These are phyloP conservation scores for Pleodorina starrii DNA, from an alignment of 139 green algal genomes.

Conservation along the genomic window DNA sequence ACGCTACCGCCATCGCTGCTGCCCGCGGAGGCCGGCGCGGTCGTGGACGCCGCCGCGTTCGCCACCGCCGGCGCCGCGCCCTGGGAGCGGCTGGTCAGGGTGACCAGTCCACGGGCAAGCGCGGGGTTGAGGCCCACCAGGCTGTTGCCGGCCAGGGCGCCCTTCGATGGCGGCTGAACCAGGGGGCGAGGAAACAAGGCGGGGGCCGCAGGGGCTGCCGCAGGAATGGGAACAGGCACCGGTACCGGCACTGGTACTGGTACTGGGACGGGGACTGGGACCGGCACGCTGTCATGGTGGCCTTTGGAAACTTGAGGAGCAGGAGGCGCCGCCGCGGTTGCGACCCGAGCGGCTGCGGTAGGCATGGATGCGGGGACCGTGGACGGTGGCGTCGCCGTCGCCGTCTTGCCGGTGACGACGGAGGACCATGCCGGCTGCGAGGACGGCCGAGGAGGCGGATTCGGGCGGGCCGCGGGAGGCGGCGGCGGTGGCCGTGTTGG, in stretches of 20 bases:
- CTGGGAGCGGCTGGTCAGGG: not conserved
- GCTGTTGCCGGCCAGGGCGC: not conserved
- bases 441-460: too few relatives aligned
- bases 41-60: not conserved
- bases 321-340: too few relatives aligned
- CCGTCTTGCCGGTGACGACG: too few relatives aligned
- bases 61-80: not conserved
- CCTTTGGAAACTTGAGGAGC: too few relatives aligned
- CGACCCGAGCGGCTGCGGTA: too few relatives aligned
- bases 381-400: too few relatives aligned
- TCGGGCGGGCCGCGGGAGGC: too few relatives aligned
- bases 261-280: not conserved
- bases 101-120: not conserved
- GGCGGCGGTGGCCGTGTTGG: too few relatives aligned
- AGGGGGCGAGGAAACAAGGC: too few relatives aligned
- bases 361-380: too few relatives aligned
- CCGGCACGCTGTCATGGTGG: not conserved
- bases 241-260: too few relatives aligned
- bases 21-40: not conserved
- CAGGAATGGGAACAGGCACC: not conserved
- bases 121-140: constrained; percentile 7
- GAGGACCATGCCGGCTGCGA: too few relatives aligned
- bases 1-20: not conserved
- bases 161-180: not conserved
- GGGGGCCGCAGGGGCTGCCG: not conserved